Evolutionary conservation across 2,329 filamentous ascomycete species (phyloP).

Genomic region (Phaeophleospora eucalypticola): DNA sequence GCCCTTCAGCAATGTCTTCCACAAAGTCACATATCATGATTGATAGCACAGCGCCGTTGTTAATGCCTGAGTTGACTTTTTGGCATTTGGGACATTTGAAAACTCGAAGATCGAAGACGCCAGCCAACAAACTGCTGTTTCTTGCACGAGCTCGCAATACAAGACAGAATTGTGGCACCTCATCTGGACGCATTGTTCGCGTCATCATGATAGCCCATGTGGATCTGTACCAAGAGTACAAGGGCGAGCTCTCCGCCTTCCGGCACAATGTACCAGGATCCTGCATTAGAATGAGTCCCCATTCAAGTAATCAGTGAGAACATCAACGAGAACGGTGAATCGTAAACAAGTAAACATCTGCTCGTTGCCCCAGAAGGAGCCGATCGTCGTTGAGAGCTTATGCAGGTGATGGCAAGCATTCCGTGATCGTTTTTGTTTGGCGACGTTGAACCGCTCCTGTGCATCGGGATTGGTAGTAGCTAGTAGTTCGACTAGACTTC

Average conservation of each 20-base stretch:
- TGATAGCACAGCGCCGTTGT: not conserved
- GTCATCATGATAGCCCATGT: not conserved
- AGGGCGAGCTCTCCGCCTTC: not conserved
- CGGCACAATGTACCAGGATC: not conserved
- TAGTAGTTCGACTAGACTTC: not conserved
- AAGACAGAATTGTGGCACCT: no score
- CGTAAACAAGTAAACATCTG: not conserved
- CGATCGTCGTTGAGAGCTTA: not conserved
- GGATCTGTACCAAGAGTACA: not conserved
- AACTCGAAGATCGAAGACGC: no score
- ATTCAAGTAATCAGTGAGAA: no score
- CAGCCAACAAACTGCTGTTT: no score
- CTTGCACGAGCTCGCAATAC: no score
- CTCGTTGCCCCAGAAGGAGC: not conserved
- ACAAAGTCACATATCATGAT: not conserved
- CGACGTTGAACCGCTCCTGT: not conserved
- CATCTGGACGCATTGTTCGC: not conserved
- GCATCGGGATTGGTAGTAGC: not conserved
- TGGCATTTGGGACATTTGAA: no score
- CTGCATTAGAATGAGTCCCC: no score
- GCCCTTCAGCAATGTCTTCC: not conserved
- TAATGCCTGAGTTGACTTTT: no score
- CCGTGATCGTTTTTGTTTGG: not conserved
- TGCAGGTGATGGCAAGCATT: no score
- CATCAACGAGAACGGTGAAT: not conserved